These are phyloP conservation scores for Hypoxylon lienhwacheense DNA, from an alignment of 495 filamentous ascomycete species.

Conservation along the genomic window DNA sequence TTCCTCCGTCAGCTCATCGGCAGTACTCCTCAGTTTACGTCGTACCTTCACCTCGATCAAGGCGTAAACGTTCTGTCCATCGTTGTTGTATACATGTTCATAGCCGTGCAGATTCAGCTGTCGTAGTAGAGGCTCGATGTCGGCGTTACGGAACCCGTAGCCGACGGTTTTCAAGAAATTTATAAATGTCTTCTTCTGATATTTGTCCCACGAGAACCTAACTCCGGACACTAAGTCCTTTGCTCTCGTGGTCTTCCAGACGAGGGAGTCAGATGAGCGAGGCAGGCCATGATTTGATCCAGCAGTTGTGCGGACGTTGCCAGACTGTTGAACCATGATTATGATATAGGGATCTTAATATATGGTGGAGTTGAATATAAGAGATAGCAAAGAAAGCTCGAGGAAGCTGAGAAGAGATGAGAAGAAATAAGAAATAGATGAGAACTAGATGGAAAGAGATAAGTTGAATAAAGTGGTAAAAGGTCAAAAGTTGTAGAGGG, in stretches of 20 bases:
- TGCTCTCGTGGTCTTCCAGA: conserved; percentile 14
- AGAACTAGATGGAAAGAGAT: no score
- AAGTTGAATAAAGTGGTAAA: no score
- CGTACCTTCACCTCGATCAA: conserved; percentile 18
- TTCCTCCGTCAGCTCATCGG: conserved; percentile 1
- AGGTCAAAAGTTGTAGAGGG: no score
- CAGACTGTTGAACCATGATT: background rate
- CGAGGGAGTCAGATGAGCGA: conserved; percentile 12
- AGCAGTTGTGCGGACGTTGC: background rate
- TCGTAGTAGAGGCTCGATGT: conserved; percentile 8
- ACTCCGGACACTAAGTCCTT: conserved; percentile 9
- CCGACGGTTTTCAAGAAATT: conserved; percentile 10
- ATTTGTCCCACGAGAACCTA: conserved; percentile 19
- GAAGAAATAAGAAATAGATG: no score
- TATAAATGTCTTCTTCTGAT: conserved; percentile 8
- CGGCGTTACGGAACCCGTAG: background rate
- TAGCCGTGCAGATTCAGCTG: conserved; percentile 24
- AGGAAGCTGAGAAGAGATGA: no score
- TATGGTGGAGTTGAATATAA: background rate
- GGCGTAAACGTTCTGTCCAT: conserved; percentile 6
- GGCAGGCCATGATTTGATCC: background rate
- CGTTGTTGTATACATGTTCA: conserved; percentile 1
- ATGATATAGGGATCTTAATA: background rate
- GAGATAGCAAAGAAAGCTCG: no score
- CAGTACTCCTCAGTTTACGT: conserved; percentile 13